Evolutionary conservation across 148 eudicot genomes (phyloP).

Genomic region (Vaccinium vitisidaea): DNA sequence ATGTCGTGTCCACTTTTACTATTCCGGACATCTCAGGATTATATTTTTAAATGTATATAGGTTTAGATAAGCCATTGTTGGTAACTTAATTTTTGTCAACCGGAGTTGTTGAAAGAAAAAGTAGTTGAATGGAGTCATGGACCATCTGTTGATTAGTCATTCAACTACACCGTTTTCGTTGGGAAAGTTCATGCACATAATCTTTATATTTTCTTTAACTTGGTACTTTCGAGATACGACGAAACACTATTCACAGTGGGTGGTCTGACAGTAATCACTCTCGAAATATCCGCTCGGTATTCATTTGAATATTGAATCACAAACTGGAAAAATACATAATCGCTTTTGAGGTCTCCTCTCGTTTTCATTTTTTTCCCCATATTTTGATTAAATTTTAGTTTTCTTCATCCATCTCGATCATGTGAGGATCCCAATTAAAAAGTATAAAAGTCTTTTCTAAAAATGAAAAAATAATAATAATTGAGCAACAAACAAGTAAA

Average conservation of each 20-base stretch:
- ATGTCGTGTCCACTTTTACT: too few relatives aligned
- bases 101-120: not conserved
- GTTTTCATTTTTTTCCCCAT: slow-evolving; percentile 41
- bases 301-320: slow-evolving; percentile 67
- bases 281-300: slow-evolving; percentile 79
- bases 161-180: too few relatives aligned
- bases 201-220: too few relatives aligned
- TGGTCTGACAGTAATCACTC: slow-evolving; percentile 79
- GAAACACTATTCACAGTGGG: slow-evolving; percentile 86
- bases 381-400: too few relatives aligned
- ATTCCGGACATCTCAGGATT: too few relatives aligned
- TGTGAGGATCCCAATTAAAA: too few relatives aligned
- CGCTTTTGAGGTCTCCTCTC: slow-evolving; percentile 62
- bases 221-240: slow-evolving; percentile 66
- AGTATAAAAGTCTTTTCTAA: too few relatives aligned
- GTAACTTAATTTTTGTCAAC: not conserved
- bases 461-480: too few relatives aligned
- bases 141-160: not conserved
- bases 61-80: not conserved
- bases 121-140: not conserved
- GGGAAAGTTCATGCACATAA: not conserved
- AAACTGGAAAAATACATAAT: slow-evolving; percentile 79
- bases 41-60: too few relatives aligned
- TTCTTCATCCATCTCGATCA: too few relatives aligned
- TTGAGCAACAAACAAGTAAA: too few relatives aligned